Percentiles rank a stretch among this genome's conserved stretches.
These are phyloP conservation scores for Globisporangium canariense DNA, from an alignment of 352 stramenopile species.

Conservation along the genomic window DNA sequence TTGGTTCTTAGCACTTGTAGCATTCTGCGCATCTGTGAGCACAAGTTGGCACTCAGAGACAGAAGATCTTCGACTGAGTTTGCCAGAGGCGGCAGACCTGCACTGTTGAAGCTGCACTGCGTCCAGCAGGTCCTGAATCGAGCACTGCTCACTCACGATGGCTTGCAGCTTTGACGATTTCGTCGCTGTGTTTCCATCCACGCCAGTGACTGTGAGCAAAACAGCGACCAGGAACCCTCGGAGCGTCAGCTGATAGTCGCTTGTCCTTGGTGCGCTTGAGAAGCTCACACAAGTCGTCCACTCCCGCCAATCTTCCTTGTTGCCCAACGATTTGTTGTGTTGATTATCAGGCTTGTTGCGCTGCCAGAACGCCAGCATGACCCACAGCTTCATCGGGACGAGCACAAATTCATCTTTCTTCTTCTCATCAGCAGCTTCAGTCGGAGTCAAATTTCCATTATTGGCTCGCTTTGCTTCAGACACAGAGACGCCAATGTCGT, in stretches of 20 bases:
- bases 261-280: not conserved
- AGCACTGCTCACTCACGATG: slow-evolving; percentile 16
- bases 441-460: not conserved
- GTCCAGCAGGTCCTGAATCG: slow-evolving; percentile 17
- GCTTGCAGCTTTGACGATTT: not conserved
- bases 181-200: not conserved
- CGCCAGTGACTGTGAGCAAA: not conserved
- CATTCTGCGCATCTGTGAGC: not conserved
- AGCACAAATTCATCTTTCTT: slow-evolving; percentile 12
- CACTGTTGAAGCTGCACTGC: slow-evolving; percentile 7
- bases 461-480: not conserved
- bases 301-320: slow-evolving; percentile 3
- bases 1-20: not conserved
- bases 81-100: not conserved
- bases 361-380: slow-evolving; percentile 21
- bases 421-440: not conserved
- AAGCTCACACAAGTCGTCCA: slow-evolving; percentile 15
- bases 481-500: slow-evolving; percentile 4
- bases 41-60: slow-evolving; percentile 16
- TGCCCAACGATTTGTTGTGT: not conserved
- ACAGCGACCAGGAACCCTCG: slow-evolving; percentile 7
- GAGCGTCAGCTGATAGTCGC: slow-evolving; percentile 4
- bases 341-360: not conserved
- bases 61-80: not conserved
- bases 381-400: slow-evolving; percentile 19